Conservation (phyloP, 345 rosid genomes). For the Bruguiera gymnorhiza region DNA sequence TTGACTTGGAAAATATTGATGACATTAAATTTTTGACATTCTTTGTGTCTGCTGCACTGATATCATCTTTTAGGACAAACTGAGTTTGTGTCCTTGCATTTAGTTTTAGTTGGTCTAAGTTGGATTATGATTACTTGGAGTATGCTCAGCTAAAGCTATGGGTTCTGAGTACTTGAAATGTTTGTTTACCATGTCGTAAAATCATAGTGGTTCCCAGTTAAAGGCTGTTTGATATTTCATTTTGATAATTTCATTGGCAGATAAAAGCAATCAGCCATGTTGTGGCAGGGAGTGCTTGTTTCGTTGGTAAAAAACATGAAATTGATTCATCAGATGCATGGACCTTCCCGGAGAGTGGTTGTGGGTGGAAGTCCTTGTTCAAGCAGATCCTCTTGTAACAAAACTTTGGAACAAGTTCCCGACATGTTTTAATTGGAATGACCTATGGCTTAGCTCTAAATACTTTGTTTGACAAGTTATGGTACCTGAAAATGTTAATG, state of each 20-base stretch:
- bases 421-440: background rate
- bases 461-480: background rate
- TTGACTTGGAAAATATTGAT: background rate
- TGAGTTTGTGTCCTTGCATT: conserved; percentile 3
- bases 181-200: background rate
- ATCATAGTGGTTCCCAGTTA: background rate
- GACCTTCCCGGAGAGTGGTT: background rate
- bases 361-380: background rate
- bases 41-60: background rate
- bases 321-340: background rate
- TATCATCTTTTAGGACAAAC: background rate
- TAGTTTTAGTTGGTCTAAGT: background rate
- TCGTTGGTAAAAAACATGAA: background rate
- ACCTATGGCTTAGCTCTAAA: background rate
- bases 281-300: background rate
- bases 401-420: conserved; percentile 3
- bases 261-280: background rate
- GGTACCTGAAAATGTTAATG: background rate
- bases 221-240: background rate
- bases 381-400: background rate
- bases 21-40: no score
- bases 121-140: conserved; percentile 4
- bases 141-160: background rate
- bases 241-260: conserved; percentile 4
- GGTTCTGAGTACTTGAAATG: background rate